A percentile compares a stretch with the other conserved stretches of the same genome.
These are phyloP conservation scores for Mortierella sp. DNA, from an alignment of 371 early-diverging fungal species.

Conservation along the genomic window DNA sequence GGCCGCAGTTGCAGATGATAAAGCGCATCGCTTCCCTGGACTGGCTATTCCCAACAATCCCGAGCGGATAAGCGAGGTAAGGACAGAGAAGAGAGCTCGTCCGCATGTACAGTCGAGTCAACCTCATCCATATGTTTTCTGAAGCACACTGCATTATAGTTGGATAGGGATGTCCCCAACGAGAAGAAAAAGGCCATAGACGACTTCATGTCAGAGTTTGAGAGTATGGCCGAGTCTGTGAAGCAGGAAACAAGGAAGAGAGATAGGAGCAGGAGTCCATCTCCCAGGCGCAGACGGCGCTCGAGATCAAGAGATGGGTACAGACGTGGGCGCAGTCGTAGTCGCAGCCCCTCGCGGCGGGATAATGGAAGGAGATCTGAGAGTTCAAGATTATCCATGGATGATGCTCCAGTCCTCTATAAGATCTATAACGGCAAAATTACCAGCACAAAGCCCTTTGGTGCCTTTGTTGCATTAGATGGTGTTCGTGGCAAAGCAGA, in stretches of 20 bases:
- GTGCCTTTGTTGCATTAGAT: constrained; percentile 90
- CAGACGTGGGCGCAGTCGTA: constrained; percentile 37
- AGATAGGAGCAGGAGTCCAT: constrained; percentile 50
- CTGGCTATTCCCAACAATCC: constrained; percentile 79
- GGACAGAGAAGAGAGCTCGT: no score
- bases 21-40: constrained; percentile 82
- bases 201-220: constrained; percentile 70
- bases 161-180: constrained; percentile 11
- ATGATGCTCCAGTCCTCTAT: constrained; percentile 86
- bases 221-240: constrained; percentile 58
- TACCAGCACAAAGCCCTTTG: constrained; percentile 88
- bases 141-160: no score
- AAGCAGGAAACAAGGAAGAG: constrained; percentile 35
- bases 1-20: constrained; percentile 55
- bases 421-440: constrained; percentile 91
- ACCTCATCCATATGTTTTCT: no score
- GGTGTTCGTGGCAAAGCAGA: constrained; percentile 79
- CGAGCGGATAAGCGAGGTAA: constrained; percentile 21
- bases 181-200: constrained; percentile 58
- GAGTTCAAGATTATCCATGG: constrained; percentile 54
- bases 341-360: constrained; percentile 54
- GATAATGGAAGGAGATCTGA: constrained; percentile 33
- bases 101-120: no score
- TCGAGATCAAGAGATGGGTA: constrained; percentile 35
- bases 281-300: constrained; percentile 49